Conservation (phyloP, 148 eudicot genomes). For the Cornus florida region DNA sequence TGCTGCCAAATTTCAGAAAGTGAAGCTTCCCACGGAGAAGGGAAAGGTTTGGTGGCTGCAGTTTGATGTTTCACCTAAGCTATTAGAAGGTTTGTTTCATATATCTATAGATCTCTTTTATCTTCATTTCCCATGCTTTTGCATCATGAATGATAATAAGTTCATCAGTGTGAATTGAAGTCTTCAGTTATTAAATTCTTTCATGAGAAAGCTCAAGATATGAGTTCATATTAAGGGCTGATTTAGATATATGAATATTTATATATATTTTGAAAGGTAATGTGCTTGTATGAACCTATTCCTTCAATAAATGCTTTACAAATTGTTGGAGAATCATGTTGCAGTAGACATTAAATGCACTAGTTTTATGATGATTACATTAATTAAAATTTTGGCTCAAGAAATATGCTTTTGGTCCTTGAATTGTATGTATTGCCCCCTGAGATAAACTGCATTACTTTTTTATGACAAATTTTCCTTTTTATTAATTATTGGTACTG, state of each 20-base stretch:
- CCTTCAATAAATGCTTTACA: neutral
- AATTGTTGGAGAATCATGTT: neutral
- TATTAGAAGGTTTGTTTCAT: constrained; percentile 54
- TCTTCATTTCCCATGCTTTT: neutral
- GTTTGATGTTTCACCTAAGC: constrained; percentile 70
- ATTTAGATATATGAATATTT: no score
- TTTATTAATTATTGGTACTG: no score
- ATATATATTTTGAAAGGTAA: neutral
- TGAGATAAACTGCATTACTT: neutral
- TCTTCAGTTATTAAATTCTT: neutral
- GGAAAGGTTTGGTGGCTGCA: constrained; percentile 82
- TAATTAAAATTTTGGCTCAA: neutral
- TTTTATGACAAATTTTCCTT: no score
- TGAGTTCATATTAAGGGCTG: neutral
- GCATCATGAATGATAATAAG: neutral
- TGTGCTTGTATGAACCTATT: neutral
- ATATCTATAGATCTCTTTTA: neutral
- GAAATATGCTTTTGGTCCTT: neutral
- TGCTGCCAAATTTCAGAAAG: constrained; percentile 63
- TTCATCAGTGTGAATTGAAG: neutral
- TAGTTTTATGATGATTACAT: neutral
- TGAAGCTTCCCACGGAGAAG: constrained; percentile 46
- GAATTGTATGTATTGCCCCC: neutral
- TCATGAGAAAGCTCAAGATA: neutral
- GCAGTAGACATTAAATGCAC: neutral